Conservation (phyloP, 192 early-diverging fungal species). For the Ambispora gerdemannii region DNA sequence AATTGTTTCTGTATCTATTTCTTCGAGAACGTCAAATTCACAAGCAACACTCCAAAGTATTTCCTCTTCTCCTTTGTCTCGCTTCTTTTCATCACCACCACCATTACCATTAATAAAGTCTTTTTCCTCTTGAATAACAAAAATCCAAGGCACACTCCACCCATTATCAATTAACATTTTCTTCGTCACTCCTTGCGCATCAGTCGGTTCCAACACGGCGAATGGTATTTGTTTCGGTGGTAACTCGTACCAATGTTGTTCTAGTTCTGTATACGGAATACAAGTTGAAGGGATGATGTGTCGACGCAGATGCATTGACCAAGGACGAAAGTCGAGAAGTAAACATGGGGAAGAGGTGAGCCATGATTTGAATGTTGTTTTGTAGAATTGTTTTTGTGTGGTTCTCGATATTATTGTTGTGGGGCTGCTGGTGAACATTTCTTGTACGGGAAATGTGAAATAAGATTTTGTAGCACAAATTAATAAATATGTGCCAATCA, state of each 20-base stretch:
- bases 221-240: conserved; percentile 41
- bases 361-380: conserved; percentile 11
- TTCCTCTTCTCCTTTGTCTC: conserved; percentile 21
- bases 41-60: conserved; percentile 15
- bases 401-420: no score
- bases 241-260: conserved; percentile 34
- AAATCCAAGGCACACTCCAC: conserved; percentile 37
- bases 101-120: no score
- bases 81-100: no score
- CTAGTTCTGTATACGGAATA: conserved; percentile 35
- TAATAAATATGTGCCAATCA: no score
- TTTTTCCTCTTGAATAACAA: no score
- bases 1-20: background rate
- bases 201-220: conserved; percentile 36
- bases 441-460: no score
- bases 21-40: conserved; percentile 25
- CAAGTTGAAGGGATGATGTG: conserved; percentile 40
- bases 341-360: conserved; percentile 4
- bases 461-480: no score
- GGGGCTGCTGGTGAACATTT: no score
- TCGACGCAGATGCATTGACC: conserved; percentile 8
- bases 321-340: conserved; percentile 37
- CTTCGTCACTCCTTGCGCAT: background rate
- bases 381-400: no score
- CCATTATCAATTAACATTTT: conserved; percentile 33